phyloP scores from a whole-genome alignment of 176 grass and related monocot species.

The Oryza coarctata region DNA sequence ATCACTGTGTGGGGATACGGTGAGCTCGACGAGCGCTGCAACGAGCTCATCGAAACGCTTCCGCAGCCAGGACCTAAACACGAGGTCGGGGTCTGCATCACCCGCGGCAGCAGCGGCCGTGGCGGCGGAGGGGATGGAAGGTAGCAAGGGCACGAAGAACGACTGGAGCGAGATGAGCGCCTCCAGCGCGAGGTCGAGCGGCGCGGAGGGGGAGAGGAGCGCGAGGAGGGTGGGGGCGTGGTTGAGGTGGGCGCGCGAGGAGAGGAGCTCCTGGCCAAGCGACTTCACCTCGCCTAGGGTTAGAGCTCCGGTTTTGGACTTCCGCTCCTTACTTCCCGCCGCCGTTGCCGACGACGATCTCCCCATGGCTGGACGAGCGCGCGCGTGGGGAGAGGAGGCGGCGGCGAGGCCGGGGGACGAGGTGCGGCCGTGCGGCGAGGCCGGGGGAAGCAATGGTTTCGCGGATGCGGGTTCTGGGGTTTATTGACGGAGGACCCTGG shows the following conservation, averaged over 20 bases:
- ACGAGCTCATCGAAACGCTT: constrained; percentile 72
- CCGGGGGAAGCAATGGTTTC: neutral
- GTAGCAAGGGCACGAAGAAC: constrained; percentile 78
- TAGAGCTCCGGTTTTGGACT: constrained; percentile 21
- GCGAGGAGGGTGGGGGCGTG: constrained; percentile 75
- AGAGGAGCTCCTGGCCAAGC: constrained; percentile 67
- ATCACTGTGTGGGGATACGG: constrained; percentile 42
- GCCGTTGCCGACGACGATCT: constrained; percentile 15
- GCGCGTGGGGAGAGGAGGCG: neutral
- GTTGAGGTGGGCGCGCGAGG: constrained; percentile 83
- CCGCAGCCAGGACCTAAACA: constrained; percentile 72
- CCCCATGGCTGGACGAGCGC: constrained; percentile 17
- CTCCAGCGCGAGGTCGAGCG: constrained; percentile 52
- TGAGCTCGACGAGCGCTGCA: constrained; percentile 50
- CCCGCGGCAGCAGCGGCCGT: neutral
- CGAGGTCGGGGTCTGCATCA: constrained; percentile 50
- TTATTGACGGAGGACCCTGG: neutral
- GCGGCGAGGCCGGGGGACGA: constrained; percentile 8
- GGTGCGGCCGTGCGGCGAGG: constrained; percentile 18
- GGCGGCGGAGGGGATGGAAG: constrained; percentile 57
- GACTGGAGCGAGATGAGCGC: constrained; percentile 84
- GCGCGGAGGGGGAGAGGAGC: constrained; percentile 52
- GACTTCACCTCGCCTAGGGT: constrained; percentile 56
- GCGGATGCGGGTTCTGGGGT: constrained; percentile 23
- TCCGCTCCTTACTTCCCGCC: constrained; percentile 22